A percentile compares a stretch with the other conserved stretches of the same genome.
Evolutionary conservation across 169 alveolate genomes (phyloP).

Genomic region (Plasmodium berghei): DNA sequence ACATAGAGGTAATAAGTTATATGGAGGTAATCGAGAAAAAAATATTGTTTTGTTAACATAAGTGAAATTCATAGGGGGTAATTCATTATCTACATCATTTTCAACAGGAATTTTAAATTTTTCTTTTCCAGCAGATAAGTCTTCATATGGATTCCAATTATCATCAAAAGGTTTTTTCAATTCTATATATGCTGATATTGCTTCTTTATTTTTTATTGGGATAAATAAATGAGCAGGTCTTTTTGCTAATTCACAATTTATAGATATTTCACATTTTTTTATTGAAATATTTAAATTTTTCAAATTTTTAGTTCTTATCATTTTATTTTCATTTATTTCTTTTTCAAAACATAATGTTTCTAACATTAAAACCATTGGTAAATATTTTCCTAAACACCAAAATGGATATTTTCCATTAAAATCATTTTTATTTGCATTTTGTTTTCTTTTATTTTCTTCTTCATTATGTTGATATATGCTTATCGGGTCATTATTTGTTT

Average conservation of each 20-base stretch:
- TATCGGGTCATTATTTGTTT: neutral
- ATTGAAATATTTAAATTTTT: constrained; percentile 44
- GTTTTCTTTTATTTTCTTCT: neutral
- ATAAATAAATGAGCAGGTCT: constrained; percentile 81
- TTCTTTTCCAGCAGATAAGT: constrained; percentile 86
- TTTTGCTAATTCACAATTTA: constrained; percentile 83
- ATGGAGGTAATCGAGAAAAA: constrained; percentile 81
- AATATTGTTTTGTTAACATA: constrained; percentile 79
- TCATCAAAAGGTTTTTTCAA: constrained; percentile 81
- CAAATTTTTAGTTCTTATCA: constrained; percentile 50
- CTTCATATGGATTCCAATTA: constrained; percentile 86
- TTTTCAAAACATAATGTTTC: constrained; percentile 55
- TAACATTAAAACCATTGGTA: constrained; percentile 38
- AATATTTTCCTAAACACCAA: constrained; percentile 63
- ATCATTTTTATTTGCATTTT: neutral
- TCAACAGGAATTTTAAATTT: constrained; percentile 83
- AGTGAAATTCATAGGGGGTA: constrained; percentile 87
- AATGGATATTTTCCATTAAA: constrained; percentile 3
- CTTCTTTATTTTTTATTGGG: constrained; percentile 80
- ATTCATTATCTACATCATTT: constrained; percentile 81
- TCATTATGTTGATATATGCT: neutral
- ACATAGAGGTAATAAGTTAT: constrained; percentile 81
- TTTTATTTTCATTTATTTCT: constrained; percentile 37
- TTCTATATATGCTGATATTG: constrained; percentile 82
- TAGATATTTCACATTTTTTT: constrained; percentile 45